Base-by-base conservation (phyloP, 257 asterid species). In the Henckelia pumila region DNA sequence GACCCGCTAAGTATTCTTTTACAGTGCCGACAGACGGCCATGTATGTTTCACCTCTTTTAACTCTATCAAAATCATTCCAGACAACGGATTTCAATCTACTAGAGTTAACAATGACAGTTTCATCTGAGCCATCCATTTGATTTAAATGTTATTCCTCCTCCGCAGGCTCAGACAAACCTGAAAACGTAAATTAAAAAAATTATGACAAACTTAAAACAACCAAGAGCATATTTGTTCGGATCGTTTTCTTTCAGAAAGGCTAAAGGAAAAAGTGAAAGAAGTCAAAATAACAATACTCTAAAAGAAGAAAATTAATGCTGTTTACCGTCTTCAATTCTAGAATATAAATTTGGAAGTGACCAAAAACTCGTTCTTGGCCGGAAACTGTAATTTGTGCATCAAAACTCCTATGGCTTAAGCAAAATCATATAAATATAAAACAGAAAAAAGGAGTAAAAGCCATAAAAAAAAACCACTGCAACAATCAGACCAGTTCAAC, bases 21-120 rank as follows among this genome's bases (percentile, higher is more conserved):
- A 72, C 98, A 93, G 68, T 89, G 97, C 63, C 86, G 81, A 71
- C 97, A 93, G 56, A 90, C 81, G 23, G 97, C 98, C 10, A 84
- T 79, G 68, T 84, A 82, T 0, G 89, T 79, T 73, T 93, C 97
- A 17, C 96, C 98, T 50, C 81, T 88, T 64, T 84, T 89, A 37
- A 93, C 93, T 77, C 98, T 77, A 81, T 89, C 98, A 60, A 93
- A 93, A 77, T 93, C 97, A 71, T 86, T 89, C 98, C 98, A 93
- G 25, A 93, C 98, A 53, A 77, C 83, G 68, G 98, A 93, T 67
- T 88, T 93, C 71, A 93, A 75, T 66, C 98, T 82, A 75, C 94
- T 93, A 13, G 97, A 79, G 74, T 90, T 86, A 59, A 88, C 92
- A 68, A 83, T 17, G 69, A 90, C 95, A 29, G 71, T 76, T 59